Percentiles rank a stretch among this genome's conserved stretches.
Conservation (phyloP, 2,329 filamentous ascomycete genomes). For the Talaromyces albobiverticillius region DNA sequence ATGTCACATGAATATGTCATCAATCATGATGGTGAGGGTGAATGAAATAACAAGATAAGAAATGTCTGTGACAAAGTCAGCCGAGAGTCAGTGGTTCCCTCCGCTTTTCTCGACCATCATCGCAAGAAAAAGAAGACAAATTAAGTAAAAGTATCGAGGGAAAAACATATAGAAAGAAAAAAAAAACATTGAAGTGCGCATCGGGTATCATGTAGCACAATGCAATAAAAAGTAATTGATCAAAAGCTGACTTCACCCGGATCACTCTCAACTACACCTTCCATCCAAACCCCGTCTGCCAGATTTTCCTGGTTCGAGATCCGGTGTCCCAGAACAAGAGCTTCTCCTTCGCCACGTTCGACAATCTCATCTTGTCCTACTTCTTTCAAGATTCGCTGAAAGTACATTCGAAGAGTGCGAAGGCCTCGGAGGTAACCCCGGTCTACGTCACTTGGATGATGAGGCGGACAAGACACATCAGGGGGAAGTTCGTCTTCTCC, state of each 20-base stretch:
- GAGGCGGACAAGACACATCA: slow-evolving; percentile 70
- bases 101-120: too few relatives aligned
- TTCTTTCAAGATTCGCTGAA: slow-evolving; percentile 81
- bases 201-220: slow-evolving; percentile 12
- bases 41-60: background rate
- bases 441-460: slow-evolving; percentile 76
- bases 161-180: background rate
- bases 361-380: slow-evolving; percentile 50
- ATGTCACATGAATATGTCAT: slow-evolving; percentile 14
- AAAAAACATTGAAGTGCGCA: slow-evolving; percentile 5
- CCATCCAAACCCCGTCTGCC: slow-evolving; percentile 38
- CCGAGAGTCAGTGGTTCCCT: background rate
- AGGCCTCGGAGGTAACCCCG: slow-evolving; percentile 85
- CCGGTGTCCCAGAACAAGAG: slow-evolving; percentile 34
- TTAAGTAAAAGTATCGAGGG: background rate
- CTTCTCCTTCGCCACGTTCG: slow-evolving; percentile 44
- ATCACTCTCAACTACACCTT: slow-evolving; percentile 42
- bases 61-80: background rate
- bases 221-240: slow-evolving; percentile 8
- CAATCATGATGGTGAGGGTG: slow-evolving; percentile 9
- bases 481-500: slow-evolving; percentile 67
- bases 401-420: slow-evolving; percentile 74
- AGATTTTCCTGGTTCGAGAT: slow-evolving; percentile 27
- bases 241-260: slow-evolving; percentile 44
- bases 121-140: background rate